Evolutionary conservation across 129 eudicot species (phyloP).

Genomic region (Sambucus nigra): DNA sequence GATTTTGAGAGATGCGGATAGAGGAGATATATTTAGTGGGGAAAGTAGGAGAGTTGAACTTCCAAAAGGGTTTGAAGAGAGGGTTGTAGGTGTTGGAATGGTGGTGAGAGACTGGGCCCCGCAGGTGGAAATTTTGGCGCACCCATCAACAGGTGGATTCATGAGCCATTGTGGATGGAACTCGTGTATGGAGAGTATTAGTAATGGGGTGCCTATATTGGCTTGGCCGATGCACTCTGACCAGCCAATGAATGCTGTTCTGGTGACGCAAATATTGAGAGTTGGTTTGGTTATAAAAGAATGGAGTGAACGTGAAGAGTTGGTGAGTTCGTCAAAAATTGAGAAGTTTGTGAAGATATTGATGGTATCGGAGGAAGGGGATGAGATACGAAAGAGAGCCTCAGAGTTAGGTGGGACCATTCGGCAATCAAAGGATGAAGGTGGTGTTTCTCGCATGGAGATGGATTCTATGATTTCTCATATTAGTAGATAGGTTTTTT

Average conservation of each 20-base stretch:
- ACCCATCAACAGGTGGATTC: constrained; percentile 46
- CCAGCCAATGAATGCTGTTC: constrained; percentile 40
- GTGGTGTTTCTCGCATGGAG: constrained; percentile 6
- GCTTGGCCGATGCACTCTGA: constrained; percentile 67
- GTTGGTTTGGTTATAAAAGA: constrained; percentile 24
- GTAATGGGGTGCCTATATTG: constrained; percentile 35
- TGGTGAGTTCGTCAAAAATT: constrained; percentile 7
- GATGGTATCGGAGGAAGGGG: constrained; percentile 10
- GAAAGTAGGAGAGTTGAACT: constrained; percentile 7
- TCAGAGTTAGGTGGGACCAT: background rate
- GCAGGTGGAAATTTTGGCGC: constrained; percentile 40
- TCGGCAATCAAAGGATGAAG: background rate
- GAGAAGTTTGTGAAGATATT: constrained; percentile 18
- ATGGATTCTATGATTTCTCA: constrained; percentile 9
- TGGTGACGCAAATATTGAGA: constrained; percentile 21
- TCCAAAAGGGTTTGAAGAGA: constrained; percentile 39
- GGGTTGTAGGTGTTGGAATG: constrained; percentile 30
- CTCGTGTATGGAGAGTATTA: constrained; percentile 45
- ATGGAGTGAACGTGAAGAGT: constrained; percentile 15
- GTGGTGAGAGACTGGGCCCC: constrained; percentile 62
- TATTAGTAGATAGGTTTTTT: background rate
- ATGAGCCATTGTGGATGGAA: constrained; percentile 73
- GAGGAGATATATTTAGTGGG: constrained; percentile 21
- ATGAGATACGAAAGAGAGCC: constrained; percentile 6
- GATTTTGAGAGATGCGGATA: constrained; percentile 56